Evolutionary conservation across 768 basidiomycete species (phyloP).

Genomic region (Macrolepiota albuminosa): DNA sequence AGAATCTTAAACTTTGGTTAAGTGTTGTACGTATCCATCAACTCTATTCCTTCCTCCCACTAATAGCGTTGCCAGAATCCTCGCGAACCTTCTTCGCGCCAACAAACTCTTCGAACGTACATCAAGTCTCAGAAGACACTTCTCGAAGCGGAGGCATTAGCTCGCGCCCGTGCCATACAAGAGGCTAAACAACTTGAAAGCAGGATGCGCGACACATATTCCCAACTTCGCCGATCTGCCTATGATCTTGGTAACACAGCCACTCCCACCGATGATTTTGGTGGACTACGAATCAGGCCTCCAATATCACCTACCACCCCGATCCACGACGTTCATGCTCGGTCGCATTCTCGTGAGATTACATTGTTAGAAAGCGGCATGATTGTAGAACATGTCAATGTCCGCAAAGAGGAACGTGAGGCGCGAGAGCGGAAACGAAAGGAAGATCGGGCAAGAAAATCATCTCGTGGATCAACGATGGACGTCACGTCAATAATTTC

Average conservation of each 20-base stretch:
- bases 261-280: constrained; percentile 49
- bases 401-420: constrained; percentile 74
- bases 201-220: constrained; percentile 75
- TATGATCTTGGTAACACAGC: constrained; percentile 57
- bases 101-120: constrained; percentile 77
- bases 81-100: constrained; percentile 80
- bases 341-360: constrained; percentile 62
- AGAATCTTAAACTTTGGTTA: constrained; percentile 78
- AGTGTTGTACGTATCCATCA: constrained; percentile 52
- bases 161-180: constrained; percentile 72
- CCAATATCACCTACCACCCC: constrained; percentile 40
- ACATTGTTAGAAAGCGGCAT: constrained; percentile 85
- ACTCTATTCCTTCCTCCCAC: constrained; percentile 1
- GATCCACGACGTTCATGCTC: constrained; percentile 36
- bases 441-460: constrained; percentile 73
- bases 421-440: constrained; percentile 64
- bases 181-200: constrained; percentile 74
- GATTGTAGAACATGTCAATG: constrained; percentile 84
- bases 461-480: constrained; percentile 63
- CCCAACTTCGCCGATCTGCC: constrained; percentile 72
- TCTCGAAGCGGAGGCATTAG: constrained; percentile 77
- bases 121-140: constrained; percentile 77
- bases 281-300: constrained; percentile 69
- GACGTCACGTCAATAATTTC: constrained; percentile 76
- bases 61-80: constrained; percentile 61